These are phyloP conservation scores for Talaromyces sp. DNA, from an alignment of 2,329 filamentous ascomycete genomes.

Conservation along the genomic window DNA sequence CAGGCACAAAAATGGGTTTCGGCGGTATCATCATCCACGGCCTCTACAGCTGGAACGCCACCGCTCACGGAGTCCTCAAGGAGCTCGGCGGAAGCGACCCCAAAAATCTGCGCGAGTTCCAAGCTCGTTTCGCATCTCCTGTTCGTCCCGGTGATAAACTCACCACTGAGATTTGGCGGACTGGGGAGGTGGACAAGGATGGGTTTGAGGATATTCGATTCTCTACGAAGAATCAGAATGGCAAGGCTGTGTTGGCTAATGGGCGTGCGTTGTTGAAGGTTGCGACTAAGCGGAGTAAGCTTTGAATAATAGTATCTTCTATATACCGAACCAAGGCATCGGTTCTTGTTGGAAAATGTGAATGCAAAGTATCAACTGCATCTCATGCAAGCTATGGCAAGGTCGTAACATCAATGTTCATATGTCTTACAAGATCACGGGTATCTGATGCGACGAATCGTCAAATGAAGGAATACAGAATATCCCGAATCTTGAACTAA, in stretches of 20 bases:
- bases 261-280: conserved; percentile 75
- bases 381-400: not conserved
- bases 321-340: not conserved
- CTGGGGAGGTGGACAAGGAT: conserved; percentile 55
- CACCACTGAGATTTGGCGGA: conserved; percentile 77
- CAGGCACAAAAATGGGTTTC: conserved; percentile 86
- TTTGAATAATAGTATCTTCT: not conserved
- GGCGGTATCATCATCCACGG: conserved; percentile 87
- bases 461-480: not conserved
- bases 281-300: conserved; percentile 53
- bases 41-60: conserved; percentile 81
- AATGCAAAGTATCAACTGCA: not conserved
- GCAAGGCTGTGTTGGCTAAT: conserved; percentile 84
- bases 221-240: conserved; percentile 71
- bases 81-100: conserved; percentile 74
- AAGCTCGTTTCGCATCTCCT: conserved; percentile 81
- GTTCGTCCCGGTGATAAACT: conserved; percentile 82
- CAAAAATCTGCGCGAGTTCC: conserved; percentile 80
- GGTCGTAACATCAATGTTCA: not conserved
- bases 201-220: conserved; percentile 84
- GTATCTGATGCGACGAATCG: not conserved
- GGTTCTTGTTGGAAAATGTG: not conserved
- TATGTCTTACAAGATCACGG: not conserved
- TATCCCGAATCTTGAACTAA: not conserved
- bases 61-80: conserved; percentile 70